These are phyloP conservation scores for Pouteria glomerata DNA, from an alignment of 148 eudicot genomes.

Conservation along the genomic window DNA sequence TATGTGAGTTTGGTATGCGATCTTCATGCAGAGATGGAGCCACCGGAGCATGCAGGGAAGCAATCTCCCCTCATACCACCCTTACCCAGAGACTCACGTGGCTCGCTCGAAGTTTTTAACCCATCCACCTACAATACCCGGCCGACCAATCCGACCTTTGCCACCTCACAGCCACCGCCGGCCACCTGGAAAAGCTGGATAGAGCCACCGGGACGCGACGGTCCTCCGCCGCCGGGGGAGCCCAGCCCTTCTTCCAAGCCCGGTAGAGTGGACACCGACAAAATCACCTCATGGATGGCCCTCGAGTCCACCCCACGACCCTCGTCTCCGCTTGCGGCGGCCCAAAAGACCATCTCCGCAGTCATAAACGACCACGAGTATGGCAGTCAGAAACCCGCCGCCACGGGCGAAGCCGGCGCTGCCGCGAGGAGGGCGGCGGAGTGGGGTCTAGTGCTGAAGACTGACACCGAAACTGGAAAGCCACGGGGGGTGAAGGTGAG, in stretches of 20 bases:
- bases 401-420: conserved; percentile 20
- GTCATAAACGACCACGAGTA: too few species aligned
- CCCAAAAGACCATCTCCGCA: conserved; percentile 10
- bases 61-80: conserved; percentile 37
- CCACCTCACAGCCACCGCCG: conserved; percentile 31
- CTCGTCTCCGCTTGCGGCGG: not conserved
- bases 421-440: conserved; percentile 92
- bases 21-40: conserved; percentile 44
- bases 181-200: conserved; percentile 55
- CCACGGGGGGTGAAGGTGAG: conserved; percentile 71
- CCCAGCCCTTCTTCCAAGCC: conserved; percentile 23
- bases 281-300: conserved; percentile 93
- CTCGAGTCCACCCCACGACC: conserved; percentile 40
- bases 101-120: conserved; percentile 89
- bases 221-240: conserved; percentile 18
- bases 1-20: not conserved
- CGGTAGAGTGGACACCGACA: conserved; percentile 29
- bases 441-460: conserved; percentile 87
- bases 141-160: conserved; percentile 35
- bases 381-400: conserved; percentile 19
- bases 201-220: conserved; percentile 10
- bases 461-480: conserved; percentile 78
- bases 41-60: conserved; percentile 33
- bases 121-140: conserved; percentile 40
- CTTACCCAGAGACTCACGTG: conserved; percentile 66